Base-by-base conservation (phyloP, 2,329 filamentous ascomycete species). In the Colletotrichum shisoi region DNA sequence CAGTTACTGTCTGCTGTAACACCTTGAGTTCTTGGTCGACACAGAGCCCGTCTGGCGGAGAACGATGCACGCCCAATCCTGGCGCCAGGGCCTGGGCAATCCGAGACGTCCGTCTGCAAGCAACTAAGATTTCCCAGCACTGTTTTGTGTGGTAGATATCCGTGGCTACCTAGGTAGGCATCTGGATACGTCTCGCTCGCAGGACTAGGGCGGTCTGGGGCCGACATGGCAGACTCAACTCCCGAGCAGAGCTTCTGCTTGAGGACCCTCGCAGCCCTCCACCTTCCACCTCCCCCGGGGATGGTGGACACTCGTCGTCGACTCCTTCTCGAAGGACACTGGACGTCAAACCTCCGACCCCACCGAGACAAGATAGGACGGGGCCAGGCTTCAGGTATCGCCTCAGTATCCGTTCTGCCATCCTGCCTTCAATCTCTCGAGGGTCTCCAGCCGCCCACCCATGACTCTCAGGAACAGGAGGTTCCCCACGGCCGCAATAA, bases 211-310 rank as follows among this genome's bases (percentile, higher is more conserved):
- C 45, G 49, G 49, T 51, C 58, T 62, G 52, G 57, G 57, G 63
- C 63, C 63, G 58, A 66, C 63, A 19, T 27, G 37, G 58, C 46
- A 48, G 61, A n/a, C 44, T 48, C 51, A 54, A n/a, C 44, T 48
- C 51, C 60, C 56, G 61, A 59, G 60, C 64, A 67, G 64, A 67
- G 64, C 54, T 63, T 64, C 61, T 64, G 61, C 64, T 64, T 40
- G 53, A n/a, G 24, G 53, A 49, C 54, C 48, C 53, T 59, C 48
- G 46, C 42, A 45, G 40, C 21, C 40, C 46, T 49, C 46, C 64
- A 67, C 64, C 48, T 58, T 53, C 64, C 64, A 63, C 60, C 34
- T 54, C 48, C 60, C 48, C 53, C 60, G 58, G 57, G 58, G 51
- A 39, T 34, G 44, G 63, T 62, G 51, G 63, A 31, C 44, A 44